phyloP scores from a whole-genome alignment of 345 rosid species.

The Arabis hirsuta region DNA sequence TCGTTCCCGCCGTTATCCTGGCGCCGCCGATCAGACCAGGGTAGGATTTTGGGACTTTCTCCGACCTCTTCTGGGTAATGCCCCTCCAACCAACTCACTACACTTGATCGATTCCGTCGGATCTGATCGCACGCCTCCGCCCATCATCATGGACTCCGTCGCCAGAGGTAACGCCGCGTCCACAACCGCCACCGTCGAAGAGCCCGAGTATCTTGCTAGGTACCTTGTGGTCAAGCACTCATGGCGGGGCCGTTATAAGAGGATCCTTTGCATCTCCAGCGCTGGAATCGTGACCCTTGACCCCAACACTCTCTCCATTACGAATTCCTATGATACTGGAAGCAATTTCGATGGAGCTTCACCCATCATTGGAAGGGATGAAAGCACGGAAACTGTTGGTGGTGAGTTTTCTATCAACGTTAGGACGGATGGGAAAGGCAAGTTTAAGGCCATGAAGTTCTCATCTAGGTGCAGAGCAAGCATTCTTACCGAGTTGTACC shows the following conservation, averaged over 20 bases:
- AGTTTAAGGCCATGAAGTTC: constrained; percentile 79
- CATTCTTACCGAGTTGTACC: constrained; percentile 79
- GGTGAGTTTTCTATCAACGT: constrained; percentile 79
- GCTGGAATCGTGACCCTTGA: constrained; percentile 79
- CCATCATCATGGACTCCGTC: constrained; percentile 53
- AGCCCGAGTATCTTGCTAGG: constrained; percentile 93
- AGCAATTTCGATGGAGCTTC: constrained; percentile 76
- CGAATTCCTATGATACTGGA: constrained; percentile 74
- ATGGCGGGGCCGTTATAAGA: constrained; percentile 96
- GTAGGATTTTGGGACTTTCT: constrained; percentile 72
- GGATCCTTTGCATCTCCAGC: constrained; percentile 79
- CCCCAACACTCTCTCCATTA: constrained; percentile 72
- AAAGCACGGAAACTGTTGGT: constrained; percentile 48
- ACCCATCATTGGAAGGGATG: constrained; percentile 77
- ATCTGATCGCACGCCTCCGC: constrained; percentile 33
- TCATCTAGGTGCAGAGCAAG: constrained; percentile 79
- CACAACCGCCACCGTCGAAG: constrained; percentile 54
- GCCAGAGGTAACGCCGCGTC: constrained; percentile 40
- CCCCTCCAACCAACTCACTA: constrained; percentile 58
- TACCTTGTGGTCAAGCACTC: constrained; percentile 88
- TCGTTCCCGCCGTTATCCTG: constrained; percentile 67
- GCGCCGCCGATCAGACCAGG: constrained; percentile 55
- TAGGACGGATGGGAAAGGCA: constrained; percentile 92
- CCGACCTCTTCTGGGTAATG: constrained; percentile 57
- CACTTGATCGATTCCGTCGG: constrained; percentile 58